These are phyloP conservation scores for Nymphaea colorata DNA, from an alignment of 164 flowering plant genomes.

Conservation along the genomic window DNA sequence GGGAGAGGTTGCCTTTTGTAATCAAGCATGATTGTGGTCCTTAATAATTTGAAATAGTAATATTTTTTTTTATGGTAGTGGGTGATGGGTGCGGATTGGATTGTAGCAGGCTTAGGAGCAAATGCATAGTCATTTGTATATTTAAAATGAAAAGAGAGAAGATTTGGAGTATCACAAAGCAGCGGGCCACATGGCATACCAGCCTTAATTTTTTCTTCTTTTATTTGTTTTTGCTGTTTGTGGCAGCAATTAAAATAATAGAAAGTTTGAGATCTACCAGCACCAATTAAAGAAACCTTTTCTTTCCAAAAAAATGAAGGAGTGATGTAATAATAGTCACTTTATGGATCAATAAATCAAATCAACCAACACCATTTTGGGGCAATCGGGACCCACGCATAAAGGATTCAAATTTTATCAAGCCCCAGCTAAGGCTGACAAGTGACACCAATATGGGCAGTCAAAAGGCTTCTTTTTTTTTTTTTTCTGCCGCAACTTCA, in stretches of 20 bases:
- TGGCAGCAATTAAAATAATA: neutral
- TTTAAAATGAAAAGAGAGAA: neutral
- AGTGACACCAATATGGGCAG: too few species aligned
- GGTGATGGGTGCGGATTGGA: neutral
- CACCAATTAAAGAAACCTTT: neutral
- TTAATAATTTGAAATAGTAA: neutral
- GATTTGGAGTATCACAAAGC: neutral
- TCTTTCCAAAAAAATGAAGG: neutral
- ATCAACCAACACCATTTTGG: neutral
- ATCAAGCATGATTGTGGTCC: neutral
- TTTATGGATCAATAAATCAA: neutral
- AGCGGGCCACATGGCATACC: neutral
- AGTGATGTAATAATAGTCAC: too few species aligned
- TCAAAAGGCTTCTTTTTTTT: too few species aligned
- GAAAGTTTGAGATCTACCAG: neutral
- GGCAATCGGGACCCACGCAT: neutral
- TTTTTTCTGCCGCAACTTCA: too few species aligned
- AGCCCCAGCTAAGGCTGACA: too few species aligned
- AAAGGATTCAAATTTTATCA: neutral
- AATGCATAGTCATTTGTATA: neutral
- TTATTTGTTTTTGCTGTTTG: too few species aligned
- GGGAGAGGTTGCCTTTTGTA: neutral
- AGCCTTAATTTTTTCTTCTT: neutral
- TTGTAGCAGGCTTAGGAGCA: neutral
- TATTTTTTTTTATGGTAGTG: neutral